These are phyloP conservation scores for Vachellia pachyceras DNA, from an alignment of 306 rosid genomes.

Conservation along the genomic window DNA sequence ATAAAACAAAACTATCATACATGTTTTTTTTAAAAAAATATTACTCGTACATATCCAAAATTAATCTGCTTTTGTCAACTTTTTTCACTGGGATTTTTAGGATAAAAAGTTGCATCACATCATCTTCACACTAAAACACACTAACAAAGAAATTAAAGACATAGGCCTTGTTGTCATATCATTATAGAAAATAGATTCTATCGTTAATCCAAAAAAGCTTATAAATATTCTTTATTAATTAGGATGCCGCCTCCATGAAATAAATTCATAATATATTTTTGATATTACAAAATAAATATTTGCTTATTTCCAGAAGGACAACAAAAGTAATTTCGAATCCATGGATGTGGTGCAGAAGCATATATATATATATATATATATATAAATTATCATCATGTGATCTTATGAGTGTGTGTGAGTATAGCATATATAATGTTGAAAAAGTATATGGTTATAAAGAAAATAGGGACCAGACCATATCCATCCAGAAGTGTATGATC, in stretches of 20 bases:
- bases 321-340: conserved; percentile 40
- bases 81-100: neutral
- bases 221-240: too few relatives aligned
- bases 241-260: too few relatives aligned
- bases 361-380: too few relatives aligned
- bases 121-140: neutral
- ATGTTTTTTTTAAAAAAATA: too few relatives aligned
- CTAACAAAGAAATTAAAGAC: neutral
- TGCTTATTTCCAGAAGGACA: conserved; percentile 37
- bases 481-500: conserved; percentile 2
- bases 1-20: neutral
- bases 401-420: conserved; percentile 25
- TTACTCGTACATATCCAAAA: neutral
- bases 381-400: neutral
- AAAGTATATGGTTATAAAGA: conserved; percentile 31
- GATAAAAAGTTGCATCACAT: neutral
- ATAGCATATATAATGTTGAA: conserved; percentile 23
- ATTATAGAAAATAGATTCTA: too few relatives aligned
- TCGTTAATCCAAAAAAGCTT: too few relatives aligned
- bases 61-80: neutral
- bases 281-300: too few relatives aligned
- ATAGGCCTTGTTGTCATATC: too few relatives aligned
- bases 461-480: neutral
- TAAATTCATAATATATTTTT: too few relatives aligned
- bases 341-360: conserved; percentile 2